Evolutionary conservation across 2,329 filamentous ascomycete genomes (phyloP).

Genomic region (Talaromyces sp.): DNA sequence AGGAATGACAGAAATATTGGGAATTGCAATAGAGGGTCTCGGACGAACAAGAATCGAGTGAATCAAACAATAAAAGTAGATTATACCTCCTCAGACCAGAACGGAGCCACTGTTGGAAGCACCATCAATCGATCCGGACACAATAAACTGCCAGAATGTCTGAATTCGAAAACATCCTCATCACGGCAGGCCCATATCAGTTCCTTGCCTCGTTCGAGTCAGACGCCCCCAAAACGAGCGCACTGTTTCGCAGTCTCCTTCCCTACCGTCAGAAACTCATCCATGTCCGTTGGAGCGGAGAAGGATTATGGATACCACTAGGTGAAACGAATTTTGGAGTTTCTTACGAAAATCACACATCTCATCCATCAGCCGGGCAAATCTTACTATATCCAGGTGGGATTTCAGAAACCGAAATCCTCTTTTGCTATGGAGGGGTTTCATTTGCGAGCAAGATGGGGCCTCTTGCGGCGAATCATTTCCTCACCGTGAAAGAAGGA

Average conservation of each 20-base stretch:
- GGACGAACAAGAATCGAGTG: neutral
- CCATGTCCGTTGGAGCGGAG: slow-evolving; percentile 25
- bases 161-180: slow-evolving; percentile 11
- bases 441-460: slow-evolving; percentile 25
- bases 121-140: neutral
- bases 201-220: slow-evolving; percentile 17
- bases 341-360: slow-evolving; percentile 22
- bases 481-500: slow-evolving; percentile 23
- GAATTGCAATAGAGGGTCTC: neutral
- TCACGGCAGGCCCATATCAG: slow-evolving; percentile 17
- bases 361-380: slow-evolving; percentile 21
- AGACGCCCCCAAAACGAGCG: slow-evolving; percentile 20
- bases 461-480: slow-evolving; percentile 22
- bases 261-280: slow-evolving; percentile 24
- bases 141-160: neutral
- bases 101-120: neutral
- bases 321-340: slow-evolving; percentile 21
- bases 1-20: neutral
- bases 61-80: neutral
- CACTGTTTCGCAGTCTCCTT: slow-evolving; percentile 19
- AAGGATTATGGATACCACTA: slow-evolving; percentile 24
- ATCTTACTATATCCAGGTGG: slow-evolving; percentile 23
- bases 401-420: slow-evolving; percentile 22
- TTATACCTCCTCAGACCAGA: no score
- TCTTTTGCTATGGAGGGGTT: slow-evolving; percentile 22